Evolutionary conservation across 208 protist genomes (phyloP), one percentile per base, ranked within the genome.

Genomic region (Acanthamoeba divionensis): DNA sequence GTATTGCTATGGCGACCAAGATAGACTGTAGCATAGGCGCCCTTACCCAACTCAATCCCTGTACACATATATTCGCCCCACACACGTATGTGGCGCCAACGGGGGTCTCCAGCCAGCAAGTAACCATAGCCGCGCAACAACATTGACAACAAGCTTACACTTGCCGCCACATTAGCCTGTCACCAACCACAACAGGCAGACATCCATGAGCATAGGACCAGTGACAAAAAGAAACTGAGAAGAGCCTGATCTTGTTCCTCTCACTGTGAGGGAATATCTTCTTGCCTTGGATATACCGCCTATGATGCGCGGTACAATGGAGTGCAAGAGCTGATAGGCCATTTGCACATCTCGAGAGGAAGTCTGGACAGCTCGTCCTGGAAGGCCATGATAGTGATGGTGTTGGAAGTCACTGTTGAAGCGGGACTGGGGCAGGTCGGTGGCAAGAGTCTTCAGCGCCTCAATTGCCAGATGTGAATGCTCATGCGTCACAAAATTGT

Each of bases 1-100:
- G 52, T 69, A 47, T 69, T 69, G 55, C 18, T n/a, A 29, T 69
- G 52, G 31, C 60, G 79, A 5, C 79, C 79, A 1, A 88, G 79
- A n/a, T 48, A 88, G 31, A 88, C 79, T 8, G 26, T 88, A 41
- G 79, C 79, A 33, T 54, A 88, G 15, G 57, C 13, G 29, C 79
- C 79, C 38, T 47, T 69, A 45, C 79, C 79, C 55, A 88, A 50
- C 10, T 60, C 26, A 38, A 88, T 18, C 24, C 57, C 57, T 4
- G 79, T 88, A 24, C 79, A 88, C 12, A 88, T 55, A 29, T 69
- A 88, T 8, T 88, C 57, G 12, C 41, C 26, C 79, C 52, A 69
- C 29, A 88, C 15, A 10, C 55, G 79, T 12, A 88, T 33, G 5
- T 88, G 18, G 18, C 38, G 47, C 44, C 66, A 88, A 1, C 71